phyloP scores from a whole-genome alignment of 352 stramenopile species.

The Aphanomyces cochlioides region DNA sequence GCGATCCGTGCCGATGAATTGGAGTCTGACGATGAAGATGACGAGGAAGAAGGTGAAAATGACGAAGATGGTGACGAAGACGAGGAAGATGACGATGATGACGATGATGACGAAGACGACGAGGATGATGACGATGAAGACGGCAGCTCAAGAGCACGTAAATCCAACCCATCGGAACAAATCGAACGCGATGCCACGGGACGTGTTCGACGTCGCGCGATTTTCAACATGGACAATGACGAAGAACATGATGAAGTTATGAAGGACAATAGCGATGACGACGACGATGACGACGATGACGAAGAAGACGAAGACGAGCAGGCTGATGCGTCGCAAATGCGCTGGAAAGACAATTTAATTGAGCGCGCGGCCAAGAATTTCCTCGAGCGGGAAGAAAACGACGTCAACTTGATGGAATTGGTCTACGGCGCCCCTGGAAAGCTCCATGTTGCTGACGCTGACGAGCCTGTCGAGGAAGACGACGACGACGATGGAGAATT shows the following conservation, averaged over 20 bases:
- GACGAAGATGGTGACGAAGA: slow-evolving; percentile 45
- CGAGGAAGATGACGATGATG: slow-evolving; percentile 46
- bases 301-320: slow-evolving; percentile 37
- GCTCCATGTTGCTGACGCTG: slow-evolving; percentile 72
- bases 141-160: slow-evolving; percentile 43
- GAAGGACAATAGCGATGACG: slow-evolving; percentile 31
- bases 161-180: slow-evolving; percentile 51
- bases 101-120: slow-evolving; percentile 48
- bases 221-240: slow-evolving; percentile 65
- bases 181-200: slow-evolving; percentile 65
- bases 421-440: slow-evolving; percentile 86
- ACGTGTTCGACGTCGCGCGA: slow-evolving; percentile 66
- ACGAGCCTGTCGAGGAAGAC: slow-evolving; percentile 46
- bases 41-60: slow-evolving; percentile 47
- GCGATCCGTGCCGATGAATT: slow-evolving; percentile 79
- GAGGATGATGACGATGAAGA: slow-evolving; percentile 53
- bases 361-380: slow-evolving; percentile 83
- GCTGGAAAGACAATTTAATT: slow-evolving; percentile 85
- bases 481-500: slow-evolving; percentile 77
- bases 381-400: slow-evolving; percentile 68
- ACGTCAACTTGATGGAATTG: slow-evolving; percentile 89
- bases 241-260: slow-evolving; percentile 44
- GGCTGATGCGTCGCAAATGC: slow-evolving; percentile 62
- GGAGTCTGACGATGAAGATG: slow-evolving; percentile 56
- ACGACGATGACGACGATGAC: slow-evolving; percentile 46